Conservation (phyloP, 2,329 filamentous ascomycete species). For the Colletotrichum cordylinicola region DNA sequence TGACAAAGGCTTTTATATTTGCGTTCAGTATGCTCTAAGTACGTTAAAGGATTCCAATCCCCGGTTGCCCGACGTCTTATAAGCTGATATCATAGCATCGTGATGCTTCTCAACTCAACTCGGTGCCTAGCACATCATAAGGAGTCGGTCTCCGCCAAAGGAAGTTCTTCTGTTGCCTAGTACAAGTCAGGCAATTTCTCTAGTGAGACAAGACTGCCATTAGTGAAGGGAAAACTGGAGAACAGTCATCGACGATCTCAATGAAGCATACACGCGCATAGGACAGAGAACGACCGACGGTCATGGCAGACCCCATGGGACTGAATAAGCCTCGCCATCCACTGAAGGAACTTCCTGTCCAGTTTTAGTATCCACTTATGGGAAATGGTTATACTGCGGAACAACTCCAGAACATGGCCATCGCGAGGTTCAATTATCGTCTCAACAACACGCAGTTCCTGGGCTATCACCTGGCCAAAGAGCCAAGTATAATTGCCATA, state of each 20-base stretch:
- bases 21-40: not conserved
- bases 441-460: not conserved
- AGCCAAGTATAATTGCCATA: not conserved
- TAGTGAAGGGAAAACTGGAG: not conserved
- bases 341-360: not conserved
- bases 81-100: not conserved
- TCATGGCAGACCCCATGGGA: not conserved
- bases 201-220: not conserved
- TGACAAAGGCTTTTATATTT: not conserved
- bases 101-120: not conserved
- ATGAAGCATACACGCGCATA: not conserved
- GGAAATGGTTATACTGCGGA: not conserved
- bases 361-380: not conserved
- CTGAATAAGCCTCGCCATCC: not conserved
- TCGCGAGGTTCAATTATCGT: not conserved
- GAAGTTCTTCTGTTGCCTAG: not conserved
- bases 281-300: not conserved
- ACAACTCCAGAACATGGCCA: not conserved
- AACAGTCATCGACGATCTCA: not conserved
- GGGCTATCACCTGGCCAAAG: not conserved
- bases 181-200: not conserved
- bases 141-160: not conserved
- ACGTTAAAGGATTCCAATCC: not conserved
- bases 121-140: not conserved
- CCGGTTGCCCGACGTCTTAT: not conserved